phyloP scores from a whole-genome alignment of 495 filamentous ascomycete species.

The Lophium mytilinum region DNA sequence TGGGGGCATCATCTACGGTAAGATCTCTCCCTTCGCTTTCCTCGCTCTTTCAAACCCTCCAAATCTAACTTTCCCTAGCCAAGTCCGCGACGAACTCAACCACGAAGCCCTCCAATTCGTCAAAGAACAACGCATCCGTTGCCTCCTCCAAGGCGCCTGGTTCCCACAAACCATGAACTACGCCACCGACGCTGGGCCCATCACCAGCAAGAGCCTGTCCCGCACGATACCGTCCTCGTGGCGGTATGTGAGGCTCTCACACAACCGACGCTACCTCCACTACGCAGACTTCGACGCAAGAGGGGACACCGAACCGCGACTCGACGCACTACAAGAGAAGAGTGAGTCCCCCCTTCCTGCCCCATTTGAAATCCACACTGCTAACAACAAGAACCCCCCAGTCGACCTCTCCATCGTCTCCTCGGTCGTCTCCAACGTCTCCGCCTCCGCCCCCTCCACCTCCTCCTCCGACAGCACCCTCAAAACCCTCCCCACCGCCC shows the following conservation, averaged over 20 bases:
- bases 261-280: conserved; percentile 85
- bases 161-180: conserved; percentile 54
- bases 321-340: conserved; percentile 71
- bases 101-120: conserved; percentile 91
- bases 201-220: conserved; percentile 35
- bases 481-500: conserved; percentile 29
- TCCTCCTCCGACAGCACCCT: conserved; percentile 36
- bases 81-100: conserved; percentile 87
- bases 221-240: conserved; percentile 42
- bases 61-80: conserved; percentile 35
- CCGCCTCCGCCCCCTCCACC: conserved; percentile 49
- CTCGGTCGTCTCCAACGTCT: conserved; percentile 89
- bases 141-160: conserved; percentile 82
- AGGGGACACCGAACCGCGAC: conserved; percentile 53
- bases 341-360: conserved; percentile 38
- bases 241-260: conserved; percentile 81
- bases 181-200: conserved; percentile 33
- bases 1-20: conserved; percentile 78
- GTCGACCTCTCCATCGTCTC: conserved; percentile 84
- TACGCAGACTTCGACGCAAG: conserved; percentile 77
- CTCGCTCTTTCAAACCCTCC: neutral
- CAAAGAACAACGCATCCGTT: conserved; percentile 93
- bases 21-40: neutral
- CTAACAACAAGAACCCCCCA: too few species aligned
- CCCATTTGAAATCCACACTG: neutral